phyloP scores from a whole-genome alignment of 306 rosid species.

The Alnus glutinosa region DNA sequence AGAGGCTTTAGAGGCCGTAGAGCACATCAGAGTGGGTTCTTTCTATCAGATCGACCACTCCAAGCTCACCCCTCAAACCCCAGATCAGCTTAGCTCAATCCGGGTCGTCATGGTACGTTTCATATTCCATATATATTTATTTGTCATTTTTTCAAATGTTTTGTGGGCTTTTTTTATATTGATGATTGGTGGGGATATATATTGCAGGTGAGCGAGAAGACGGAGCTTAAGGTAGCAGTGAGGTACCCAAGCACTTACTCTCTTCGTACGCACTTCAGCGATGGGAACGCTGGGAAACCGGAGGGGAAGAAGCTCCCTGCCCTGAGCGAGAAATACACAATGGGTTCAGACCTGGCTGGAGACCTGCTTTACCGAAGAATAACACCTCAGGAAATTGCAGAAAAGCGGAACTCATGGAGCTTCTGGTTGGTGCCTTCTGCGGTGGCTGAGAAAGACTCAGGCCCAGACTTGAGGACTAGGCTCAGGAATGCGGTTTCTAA shows the following conservation, averaged over 20 bases:
- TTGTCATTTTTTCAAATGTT: background rate
- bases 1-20: conserved; percentile 32
- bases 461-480: conserved; percentile 31
- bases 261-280: conserved; percentile 54
- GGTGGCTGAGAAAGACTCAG: conserved; percentile 12
- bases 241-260: conserved; percentile 73
- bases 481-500: conserved; percentile 33
- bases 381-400: conserved; percentile 42
- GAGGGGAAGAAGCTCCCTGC: conserved; percentile 56
- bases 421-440: conserved; percentile 57
- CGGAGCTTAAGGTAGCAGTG: conserved; percentile 43
- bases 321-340: conserved; percentile 58
- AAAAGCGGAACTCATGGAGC: conserved; percentile 50
- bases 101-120: conserved; percentile 67
- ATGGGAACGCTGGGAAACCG: conserved; percentile 32
- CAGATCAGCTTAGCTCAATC: conserved; percentile 56
- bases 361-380: conserved; percentile 55
- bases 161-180: conserved; percentile 4
- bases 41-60: conserved; percentile 70
- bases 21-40: conserved; percentile 57
- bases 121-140: background rate
- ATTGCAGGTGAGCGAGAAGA: conserved; percentile 59
- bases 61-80: conserved; percentile 46
- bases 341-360: conserved; percentile 52
- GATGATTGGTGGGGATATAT: background rate